Evolutionary conservation across 305 asterid genomes (phyloP).

Genomic region (Nicotiana rustica): DNA sequence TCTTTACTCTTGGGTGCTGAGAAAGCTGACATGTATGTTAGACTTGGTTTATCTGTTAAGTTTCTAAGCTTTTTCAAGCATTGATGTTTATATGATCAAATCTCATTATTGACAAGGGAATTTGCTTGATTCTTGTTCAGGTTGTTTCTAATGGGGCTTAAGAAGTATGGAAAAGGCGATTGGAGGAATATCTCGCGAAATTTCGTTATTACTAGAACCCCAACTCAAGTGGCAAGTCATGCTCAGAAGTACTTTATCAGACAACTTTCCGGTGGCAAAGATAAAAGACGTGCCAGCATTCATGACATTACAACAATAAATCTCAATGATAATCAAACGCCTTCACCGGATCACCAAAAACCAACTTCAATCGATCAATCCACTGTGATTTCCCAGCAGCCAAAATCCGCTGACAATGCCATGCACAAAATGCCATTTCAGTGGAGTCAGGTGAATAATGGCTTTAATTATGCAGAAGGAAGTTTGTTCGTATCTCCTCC

Average conservation of each 20-base stretch:
- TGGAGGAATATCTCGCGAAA: constrained; percentile 93
- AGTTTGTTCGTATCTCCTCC: constrained; percentile 52
- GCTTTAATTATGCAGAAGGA: constrained; percentile 57
- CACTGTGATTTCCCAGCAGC: constrained; percentile 40
- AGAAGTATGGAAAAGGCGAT: constrained; percentile 94
- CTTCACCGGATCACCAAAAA: constrained; percentile 63
- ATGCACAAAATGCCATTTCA: constrained; percentile 59
- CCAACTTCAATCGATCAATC: constrained; percentile 54
- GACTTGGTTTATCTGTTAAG: neutral
- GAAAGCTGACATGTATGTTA: neutral
- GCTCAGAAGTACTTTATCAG: constrained; percentile 94
- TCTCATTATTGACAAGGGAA: constrained; percentile 23
- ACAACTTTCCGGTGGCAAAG: constrained; percentile 91
- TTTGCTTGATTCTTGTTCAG: constrained; percentile 45
- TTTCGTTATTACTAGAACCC: constrained; percentile 80
- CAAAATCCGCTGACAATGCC: constrained; percentile 40
- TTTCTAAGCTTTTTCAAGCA: neutral
- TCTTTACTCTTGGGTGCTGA: neutral
- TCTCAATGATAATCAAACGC: constrained; percentile 58
- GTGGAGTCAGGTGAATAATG: constrained; percentile 59
- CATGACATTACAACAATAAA: constrained; percentile 90
- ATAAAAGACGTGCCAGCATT: constrained; percentile 94
- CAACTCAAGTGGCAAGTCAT: constrained; percentile 96
- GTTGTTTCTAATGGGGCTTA: constrained; percentile 86
- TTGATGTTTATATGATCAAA: constrained; percentile 27